Conservation (phyloP, 768 basidiomycete species). For the Fomitopsis serialis region DNA sequence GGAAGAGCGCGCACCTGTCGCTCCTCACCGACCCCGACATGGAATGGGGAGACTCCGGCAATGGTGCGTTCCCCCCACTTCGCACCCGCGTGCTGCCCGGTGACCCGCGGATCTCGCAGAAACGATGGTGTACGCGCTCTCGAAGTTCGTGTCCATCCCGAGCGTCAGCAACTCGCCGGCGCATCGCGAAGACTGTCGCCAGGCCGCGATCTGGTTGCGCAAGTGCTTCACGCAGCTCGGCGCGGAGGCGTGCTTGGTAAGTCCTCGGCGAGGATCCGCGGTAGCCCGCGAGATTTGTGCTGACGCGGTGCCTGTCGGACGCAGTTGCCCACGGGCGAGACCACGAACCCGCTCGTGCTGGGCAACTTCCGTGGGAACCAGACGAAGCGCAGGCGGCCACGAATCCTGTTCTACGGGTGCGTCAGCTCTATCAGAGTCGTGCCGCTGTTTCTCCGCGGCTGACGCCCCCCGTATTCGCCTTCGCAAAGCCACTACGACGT, state of each 20-base stretch:
- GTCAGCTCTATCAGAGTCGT: constrained; percentile 5
- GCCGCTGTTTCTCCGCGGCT: not conserved
- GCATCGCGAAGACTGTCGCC: constrained; percentile 84
- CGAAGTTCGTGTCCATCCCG: constrained; percentile 82
- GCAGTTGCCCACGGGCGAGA: constrained; percentile 73
- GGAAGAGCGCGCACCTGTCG: not conserved
- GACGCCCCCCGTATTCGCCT: not conserved
- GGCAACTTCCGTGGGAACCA: constrained; percentile 79
- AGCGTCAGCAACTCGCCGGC: constrained; percentile 70
- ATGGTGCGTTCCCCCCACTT: not conserved
- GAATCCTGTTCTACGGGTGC: constrained; percentile 89
- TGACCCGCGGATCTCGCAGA: constrained; percentile 33
- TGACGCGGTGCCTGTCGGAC: not conserved
- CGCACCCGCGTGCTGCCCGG: not conserved
- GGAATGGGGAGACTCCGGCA: constrained; percentile 6
- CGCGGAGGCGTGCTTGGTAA: constrained; percentile 70
- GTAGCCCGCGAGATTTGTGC: no score
- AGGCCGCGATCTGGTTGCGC: constrained; percentile 89
- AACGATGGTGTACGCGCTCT: constrained; percentile 71
- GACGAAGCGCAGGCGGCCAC: constrained; percentile 48
- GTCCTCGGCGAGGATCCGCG: no score
- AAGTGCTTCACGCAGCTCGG: constrained; percentile 87
- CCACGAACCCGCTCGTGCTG: constrained; percentile 82
- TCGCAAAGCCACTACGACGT: constrained; percentile 89
- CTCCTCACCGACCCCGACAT: not conserved